Evolutionary conservation across 768 basidiomycete genomes (phyloP).

Genomic region (Fistulinella prunicolor): DNA sequence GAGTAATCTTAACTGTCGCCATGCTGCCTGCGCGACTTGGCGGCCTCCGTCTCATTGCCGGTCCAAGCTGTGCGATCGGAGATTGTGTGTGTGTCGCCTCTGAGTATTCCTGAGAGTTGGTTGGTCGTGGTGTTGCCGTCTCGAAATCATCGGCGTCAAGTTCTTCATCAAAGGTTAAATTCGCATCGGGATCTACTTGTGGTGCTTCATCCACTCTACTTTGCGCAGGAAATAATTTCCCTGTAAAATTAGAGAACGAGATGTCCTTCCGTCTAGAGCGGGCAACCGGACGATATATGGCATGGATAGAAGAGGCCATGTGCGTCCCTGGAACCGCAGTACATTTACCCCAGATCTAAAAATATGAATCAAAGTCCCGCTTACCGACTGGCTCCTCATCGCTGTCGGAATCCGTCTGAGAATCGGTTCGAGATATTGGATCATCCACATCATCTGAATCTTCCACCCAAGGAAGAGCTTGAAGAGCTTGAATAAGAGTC

Average conservation of each 20-base stretch:
- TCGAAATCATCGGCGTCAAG: slow-evolving; percentile 58
- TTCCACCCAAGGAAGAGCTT: slow-evolving; percentile 78
- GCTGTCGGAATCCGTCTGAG: slow-evolving; percentile 52
- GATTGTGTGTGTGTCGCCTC: slow-evolving; percentile 1
- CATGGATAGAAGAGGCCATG: slow-evolving; percentile 83
- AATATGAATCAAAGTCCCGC: slow-evolving; percentile 19
- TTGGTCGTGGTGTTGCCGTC: slow-evolving; percentile 42
- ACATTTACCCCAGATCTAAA: not conserved
- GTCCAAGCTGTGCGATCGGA: slow-evolving; percentile 15
- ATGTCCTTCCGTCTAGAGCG: slow-evolving; percentile 50
- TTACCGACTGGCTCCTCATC: slow-evolving; percentile 54
- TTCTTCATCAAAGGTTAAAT: slow-evolving; percentile 48
- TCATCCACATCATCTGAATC: slow-evolving; percentile 71
- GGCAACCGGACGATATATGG: slow-evolving; percentile 80
- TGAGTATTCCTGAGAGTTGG: slow-evolving; percentile 18
- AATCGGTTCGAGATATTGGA: slow-evolving; percentile 38
- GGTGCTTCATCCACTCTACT: slow-evolving; percentile 30
- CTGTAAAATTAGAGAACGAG: slow-evolving; percentile 16
- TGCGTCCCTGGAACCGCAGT: slow-evolving; percentile 35
- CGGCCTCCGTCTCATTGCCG: slow-evolving; percentile 22
- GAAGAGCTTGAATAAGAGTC: slow-evolving; percentile 84
- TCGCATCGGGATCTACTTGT: slow-evolving; percentile 34
- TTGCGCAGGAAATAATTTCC: slow-evolving; percentile 7
- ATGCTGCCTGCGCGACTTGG: slow-evolving; percentile 57
- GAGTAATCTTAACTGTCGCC: slow-evolving; percentile 65